A percentile compares a stretch with the other conserved stretches of the same genome.
Conservation (phyloP, 345 rosid genomes). For the Populus alba region DNA sequence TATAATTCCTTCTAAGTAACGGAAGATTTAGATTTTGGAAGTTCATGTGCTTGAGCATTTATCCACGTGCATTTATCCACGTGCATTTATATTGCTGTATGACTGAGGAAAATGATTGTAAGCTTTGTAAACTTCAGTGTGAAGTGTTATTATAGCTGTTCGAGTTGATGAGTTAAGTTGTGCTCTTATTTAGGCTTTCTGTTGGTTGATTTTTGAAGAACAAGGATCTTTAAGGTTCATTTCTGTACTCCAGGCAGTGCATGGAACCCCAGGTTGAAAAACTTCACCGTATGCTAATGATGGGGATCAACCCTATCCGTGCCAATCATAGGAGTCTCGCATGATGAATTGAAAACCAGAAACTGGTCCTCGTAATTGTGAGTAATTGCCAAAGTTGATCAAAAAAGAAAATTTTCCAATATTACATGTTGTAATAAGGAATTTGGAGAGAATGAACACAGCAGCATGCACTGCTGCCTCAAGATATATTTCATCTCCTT, state of each 20-base stretch:
- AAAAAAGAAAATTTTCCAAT: not conserved
- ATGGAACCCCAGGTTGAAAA: not conserved
- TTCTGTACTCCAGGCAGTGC: not conserved
- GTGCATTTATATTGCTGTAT: conserved; percentile 14
- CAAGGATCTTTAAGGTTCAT: not conserved
- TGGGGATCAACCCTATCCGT: not conserved
- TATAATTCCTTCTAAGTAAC: conserved; percentile 5
- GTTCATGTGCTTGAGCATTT: conserved; percentile 17
- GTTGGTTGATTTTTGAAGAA: conserved; percentile 6
- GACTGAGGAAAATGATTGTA: conserved; percentile 12
- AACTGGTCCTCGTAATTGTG: not conserved
- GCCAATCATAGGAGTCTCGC: not conserved
- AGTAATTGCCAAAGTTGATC: not conserved
- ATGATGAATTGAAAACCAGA: not conserved
- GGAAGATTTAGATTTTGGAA: conserved; percentile 6
- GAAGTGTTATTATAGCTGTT: conserved; percentile 20
- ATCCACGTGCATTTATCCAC: conserved; percentile 5
- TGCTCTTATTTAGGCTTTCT: conserved; percentile 11
- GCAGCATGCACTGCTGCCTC: not conserved
- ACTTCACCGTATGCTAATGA: not conserved
- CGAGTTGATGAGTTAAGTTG: conserved; percentile 8
- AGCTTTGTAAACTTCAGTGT: conserved; percentile 20
- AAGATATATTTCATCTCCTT: not conserved
- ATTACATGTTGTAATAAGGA: not conserved
- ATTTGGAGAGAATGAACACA: not conserved